Evolutionary conservation across 2,329 filamentous ascomycete species (phyloP), one percentile per base, ranked within the genome.

Genomic region (Fusarium lyarnte): DNA sequence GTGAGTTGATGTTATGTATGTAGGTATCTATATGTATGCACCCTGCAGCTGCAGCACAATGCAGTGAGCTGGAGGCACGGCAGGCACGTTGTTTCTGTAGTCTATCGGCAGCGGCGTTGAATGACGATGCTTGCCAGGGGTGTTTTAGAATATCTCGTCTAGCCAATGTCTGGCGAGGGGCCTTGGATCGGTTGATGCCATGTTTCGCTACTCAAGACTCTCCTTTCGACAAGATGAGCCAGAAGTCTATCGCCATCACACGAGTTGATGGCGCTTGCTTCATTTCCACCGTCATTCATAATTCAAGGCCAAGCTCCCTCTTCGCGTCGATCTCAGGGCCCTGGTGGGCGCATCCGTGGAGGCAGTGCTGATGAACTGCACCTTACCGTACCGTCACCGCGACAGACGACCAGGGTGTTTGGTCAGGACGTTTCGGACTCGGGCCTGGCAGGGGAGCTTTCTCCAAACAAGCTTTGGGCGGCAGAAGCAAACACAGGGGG

Each of bases 391-490:
- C 71, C 60, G 69, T 74, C 75, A 65, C 69, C 69, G 64, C 66
- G 75, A 71, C 70, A 69, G 73, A 63, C 55, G 70, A 63, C 75
- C 65, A 59, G 74, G 75, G 74, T 66, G 55, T 63, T 54, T 67
- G 69, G 58, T 47, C 64, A 71, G 63, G 64, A 69, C 66, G 75
- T 77, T 76, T 77, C 72, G 70, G 75, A 47, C 53, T 54, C 60
- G 51, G 45, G 58, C 49, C 54, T 69, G 60, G 70, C 67, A 77
- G 72, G 74, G 49, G 64, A 70, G 59, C 63, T 66, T 64, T 67
- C 63, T 73, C 71, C 66, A 77, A 77, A 77, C 75, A 77, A 77
- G 75, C 76, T 77, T 77, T 77, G 62, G 63, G 72, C 68, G 75
- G 74, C 54, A 75, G 69, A 74, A 74, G 72, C 69, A 77, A 70